These are phyloP conservation scores for Phaseolus lunatus DNA, from an alignment of 306 rosid species.

Conservation along the genomic window DNA sequence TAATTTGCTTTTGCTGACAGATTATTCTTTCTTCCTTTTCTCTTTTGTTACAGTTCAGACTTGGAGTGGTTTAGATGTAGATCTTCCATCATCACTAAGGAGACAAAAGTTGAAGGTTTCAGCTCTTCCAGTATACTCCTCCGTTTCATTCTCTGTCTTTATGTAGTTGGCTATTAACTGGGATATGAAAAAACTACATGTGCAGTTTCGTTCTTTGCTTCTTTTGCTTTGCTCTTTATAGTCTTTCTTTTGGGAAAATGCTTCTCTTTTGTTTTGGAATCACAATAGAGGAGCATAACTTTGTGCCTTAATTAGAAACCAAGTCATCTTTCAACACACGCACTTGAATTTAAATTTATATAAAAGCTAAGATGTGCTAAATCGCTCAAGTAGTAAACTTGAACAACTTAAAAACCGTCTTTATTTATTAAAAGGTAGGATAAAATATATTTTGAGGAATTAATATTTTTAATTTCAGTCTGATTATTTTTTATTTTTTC, in stretches of 20 bases:
- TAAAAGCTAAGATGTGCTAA: neutral
- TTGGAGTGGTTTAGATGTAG: neutral
- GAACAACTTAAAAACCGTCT: neutral
- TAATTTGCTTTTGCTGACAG: neutral
- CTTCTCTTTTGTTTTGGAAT: conserved; percentile 4
- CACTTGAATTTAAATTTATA: neutral
- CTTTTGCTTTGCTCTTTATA: conserved; percentile 18
- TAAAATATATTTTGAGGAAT: neutral
- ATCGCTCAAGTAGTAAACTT: neutral
- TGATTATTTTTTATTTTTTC: too few relatives aligned
- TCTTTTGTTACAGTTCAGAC: neutral
- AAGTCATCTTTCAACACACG: neutral
- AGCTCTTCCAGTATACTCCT: neutral
- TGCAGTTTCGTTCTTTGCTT: neutral
- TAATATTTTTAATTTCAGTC: too few relatives aligned
- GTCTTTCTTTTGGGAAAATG: neutral
- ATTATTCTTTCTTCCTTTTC: neutral
- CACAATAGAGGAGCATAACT: neutral
- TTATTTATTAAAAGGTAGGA: neutral
- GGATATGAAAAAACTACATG: neutral
- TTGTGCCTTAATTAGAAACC: neutral
- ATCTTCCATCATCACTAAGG: neutral
- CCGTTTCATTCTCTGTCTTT: conserved; percentile 1
- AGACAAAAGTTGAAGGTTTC: neutral
- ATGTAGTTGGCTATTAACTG: neutral